Base-by-base conservation (phyloP, 257 asterid species). In the Ocimum tenuiflorum region DNA sequence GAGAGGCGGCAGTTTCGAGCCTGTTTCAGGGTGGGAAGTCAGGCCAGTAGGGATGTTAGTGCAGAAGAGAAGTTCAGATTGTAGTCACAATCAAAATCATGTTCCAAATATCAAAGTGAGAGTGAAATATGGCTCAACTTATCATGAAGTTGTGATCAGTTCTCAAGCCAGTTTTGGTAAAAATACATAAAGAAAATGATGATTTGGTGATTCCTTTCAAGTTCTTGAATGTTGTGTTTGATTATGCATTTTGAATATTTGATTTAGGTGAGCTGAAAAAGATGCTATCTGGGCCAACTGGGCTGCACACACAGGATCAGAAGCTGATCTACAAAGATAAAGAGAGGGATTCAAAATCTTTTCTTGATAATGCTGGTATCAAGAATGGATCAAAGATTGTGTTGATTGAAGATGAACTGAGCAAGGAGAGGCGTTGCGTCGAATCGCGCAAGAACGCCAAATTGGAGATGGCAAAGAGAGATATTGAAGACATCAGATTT, bases 31-130 rank as follows among this genome's bases (percentile, higher is more conserved):
- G 53, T 85, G 85, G 95, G 98, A 92, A 49, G 69, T 85, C 8
- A 74, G 96, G 85, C 96, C 97, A 0, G 87, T 97, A 5, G 97
- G 98, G 62, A 92, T 92, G 98, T 51, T 92, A 69, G 98, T 92
- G 12, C 98, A 92, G 62, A 71, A 79, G 71, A 82, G 98, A 39
- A 89, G 14, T 52, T 82, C 85, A n/a, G 97, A 89, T 72, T 73
- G 78, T 5, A 81, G 80, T 36, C 86, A 79, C 6, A 80, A 62
- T 70, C 51, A 75, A 1, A 64, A 33, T 57, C 41, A 24, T 41
- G 81, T 80, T 58, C 88, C 94, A 10, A 82, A 72, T 48, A 78
- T 85, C 76, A 85, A 63, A 74, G 80, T 88, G 72, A 80, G 69
- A 70, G 96, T 91, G 13, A 91, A 85, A 67, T 74, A 82, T 72